Evolutionary conservation across 306 rosid species (phyloP), one percentile per base, ranked within the genome.

Genomic region (Sophora flavescens): DNA sequence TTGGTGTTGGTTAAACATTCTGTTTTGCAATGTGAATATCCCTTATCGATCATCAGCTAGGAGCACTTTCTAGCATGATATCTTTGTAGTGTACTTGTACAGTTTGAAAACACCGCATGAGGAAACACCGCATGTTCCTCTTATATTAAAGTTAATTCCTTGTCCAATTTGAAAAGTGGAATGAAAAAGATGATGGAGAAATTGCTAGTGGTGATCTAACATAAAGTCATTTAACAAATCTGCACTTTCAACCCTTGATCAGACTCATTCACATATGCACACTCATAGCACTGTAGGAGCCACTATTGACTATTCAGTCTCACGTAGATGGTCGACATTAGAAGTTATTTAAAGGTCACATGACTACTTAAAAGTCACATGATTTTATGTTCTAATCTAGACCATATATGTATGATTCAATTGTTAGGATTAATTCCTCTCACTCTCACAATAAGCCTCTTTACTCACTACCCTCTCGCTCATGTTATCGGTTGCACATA

Each of bases 1-100:
- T 84, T 79, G 48, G 76, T 62, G 70, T 47, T 39, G 17, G 64
- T 72, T 54, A 28, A 33, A 52, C 58, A 51, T 28, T 64, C n/a
- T 45, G 33, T 16, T 50, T 58, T 53, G 39, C 52, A 2, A 8
- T 59, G 32, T 73, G 73, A 28, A 52, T 69, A 54, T 44, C 68
- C 47, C 41, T 80, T 52, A 54, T 60, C 75, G 45, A 51, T 63
- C 32, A 42, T 45, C 74, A 16, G 6, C 14, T 48, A 63, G 54
- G 60, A 66, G 33, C 6, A 35, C 45, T 63, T 30, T 18, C 15
- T 70, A 53, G 35, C 65, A 61, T 60, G n/a, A n/a, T n/a, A 68
- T 64, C 57, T 65, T 76, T 35, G 53, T 78, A 1, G 39, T 22
- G 33, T 32, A 36, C 4, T 62, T 47, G 14, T 2, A 2, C 36